phyloP scores from a whole-genome alignment of 2,329 filamentous ascomycete genomes.

The Beauveria pseudobassiana region DNA sequence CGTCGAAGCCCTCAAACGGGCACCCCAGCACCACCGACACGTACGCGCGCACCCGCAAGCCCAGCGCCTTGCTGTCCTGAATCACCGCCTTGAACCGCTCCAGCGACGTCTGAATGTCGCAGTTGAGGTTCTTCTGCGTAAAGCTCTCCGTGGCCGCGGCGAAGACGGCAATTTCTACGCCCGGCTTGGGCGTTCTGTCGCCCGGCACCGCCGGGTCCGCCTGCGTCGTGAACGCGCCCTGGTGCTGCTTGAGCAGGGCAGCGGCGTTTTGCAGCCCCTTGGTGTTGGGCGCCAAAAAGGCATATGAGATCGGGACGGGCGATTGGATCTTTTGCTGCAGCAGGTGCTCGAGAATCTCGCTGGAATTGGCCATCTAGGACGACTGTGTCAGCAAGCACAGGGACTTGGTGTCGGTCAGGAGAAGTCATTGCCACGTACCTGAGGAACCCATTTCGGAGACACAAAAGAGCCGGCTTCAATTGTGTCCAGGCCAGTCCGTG shows the following conservation, averaged over 20 bases:
- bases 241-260: constrained; percentile 44
- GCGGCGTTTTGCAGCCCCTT: constrained; percentile 62
- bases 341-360: constrained; percentile 64
- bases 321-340: constrained; percentile 50
- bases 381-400: constrained; percentile 12
- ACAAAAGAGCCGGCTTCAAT: constrained; percentile 83
- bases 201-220: constrained; percentile 32
- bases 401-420: neutral
- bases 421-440: constrained; percentile 41
- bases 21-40: constrained; percentile 77
- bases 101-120: constrained; percentile 66
- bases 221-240: constrained; percentile 42
- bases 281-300: constrained; percentile 72
- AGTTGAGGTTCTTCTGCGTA: constrained; percentile 75
- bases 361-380: constrained; percentile 68
- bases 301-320: constrained; percentile 57
- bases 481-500: constrained; percentile 58
- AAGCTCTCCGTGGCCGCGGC: constrained; percentile 76
- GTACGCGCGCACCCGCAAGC: constrained; percentile 67
- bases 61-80: constrained; percentile 53
- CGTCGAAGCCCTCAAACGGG: constrained; percentile 62
- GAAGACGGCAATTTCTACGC: constrained; percentile 70
- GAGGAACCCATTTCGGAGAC: constrained; percentile 76
- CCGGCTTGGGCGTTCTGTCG: constrained; percentile 36
- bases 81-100: constrained; percentile 65